Evolutionary conservation across 1,139 yeast genomes (phyloP), one percentile per base, ranked within the genome.

Genomic region (Kazachstania sp.): DNA sequence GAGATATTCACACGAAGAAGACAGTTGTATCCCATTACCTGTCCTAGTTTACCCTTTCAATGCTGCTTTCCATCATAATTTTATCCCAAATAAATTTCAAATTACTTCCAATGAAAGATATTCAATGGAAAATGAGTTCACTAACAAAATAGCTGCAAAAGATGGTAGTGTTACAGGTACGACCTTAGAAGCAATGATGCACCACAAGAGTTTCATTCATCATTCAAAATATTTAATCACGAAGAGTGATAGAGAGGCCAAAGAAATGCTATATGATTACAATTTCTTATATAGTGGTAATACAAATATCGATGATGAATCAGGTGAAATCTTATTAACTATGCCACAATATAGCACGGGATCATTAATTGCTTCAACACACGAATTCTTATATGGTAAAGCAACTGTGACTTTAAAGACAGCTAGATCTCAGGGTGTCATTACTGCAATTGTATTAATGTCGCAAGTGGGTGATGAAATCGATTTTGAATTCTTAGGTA

Each of bases 391-490:
- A 6, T 64, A 65, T 47, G 68, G 69, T 0, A 55, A 47, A 43
- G 55, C 54, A 4, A 46, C 58, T n/a, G 62, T 60, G 2, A 57
- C 51, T 13, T 45, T 65, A 56, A 63, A 54, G 48, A 53, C 66
- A 1, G 61, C 64, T 3, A 50, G 63, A 37, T 60, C 65, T 7
- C 48, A 52, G 28, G 97, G 97, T 66, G 95, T 90, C 32, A 78
- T 90, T 49, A 77, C 95, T 11, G 94, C 96, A 16, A 78, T 84
- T 57, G 88, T 88, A 59, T 68, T 87, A 49, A 85, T 82, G 69
- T 85, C 95, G 1, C 86, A 86, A 55, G 86, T 85, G 40, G 84
- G 86, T 66, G 97, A 90, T 69, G 97, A 90, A 71, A 77, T 90
- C 58, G 97, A 90, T 74, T 83, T 71, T 62, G 97, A 90, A 69